phyloP scores from a whole-genome alignment of 208 protist species.

The Acanthamoeba quina region DNA sequence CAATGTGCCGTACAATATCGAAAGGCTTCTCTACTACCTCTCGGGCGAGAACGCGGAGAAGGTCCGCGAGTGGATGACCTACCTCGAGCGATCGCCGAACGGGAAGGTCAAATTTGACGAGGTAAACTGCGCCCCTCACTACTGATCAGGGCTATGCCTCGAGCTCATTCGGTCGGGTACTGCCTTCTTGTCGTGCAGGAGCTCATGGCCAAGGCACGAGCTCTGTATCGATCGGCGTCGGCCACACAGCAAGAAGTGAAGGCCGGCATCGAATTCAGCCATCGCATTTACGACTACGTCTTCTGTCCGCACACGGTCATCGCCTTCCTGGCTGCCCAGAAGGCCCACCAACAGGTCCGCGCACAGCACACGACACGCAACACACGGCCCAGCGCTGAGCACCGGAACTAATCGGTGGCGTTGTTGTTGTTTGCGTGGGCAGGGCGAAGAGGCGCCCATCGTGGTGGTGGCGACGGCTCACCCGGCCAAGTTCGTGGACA shows the following conservation, averaged over 20 bases:
- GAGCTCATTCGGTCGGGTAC: background rate
- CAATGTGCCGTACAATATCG: constrained; percentile 96
- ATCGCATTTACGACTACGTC: constrained; percentile 49
- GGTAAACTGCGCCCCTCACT: background rate
- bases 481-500: constrained; percentile 80
- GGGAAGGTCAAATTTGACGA: constrained; percentile 54
- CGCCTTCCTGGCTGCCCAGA: constrained; percentile 35
- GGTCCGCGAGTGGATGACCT: constrained; percentile 81
- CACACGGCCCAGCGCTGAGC: background rate
- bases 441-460: background rate
- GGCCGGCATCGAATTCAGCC: background rate
- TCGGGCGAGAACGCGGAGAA: constrained; percentile 89
- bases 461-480: constrained; percentile 76
- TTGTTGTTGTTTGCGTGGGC: background rate
- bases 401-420: background rate
- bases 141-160: background rate
- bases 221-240: constrained; percentile 26
- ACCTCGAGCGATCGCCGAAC: constrained; percentile 41
- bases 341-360: background rate
- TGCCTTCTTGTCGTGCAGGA: background rate
- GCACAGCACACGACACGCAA: background rate
- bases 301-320: constrained; percentile 79
- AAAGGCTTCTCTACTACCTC: constrained; percentile 95
- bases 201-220: background rate
- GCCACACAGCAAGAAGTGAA: constrained; percentile 62